Evolutionary conservation across 2,329 filamentous ascomycete species (phyloP).

Genomic region (Aspergillus awamori): DNA sequence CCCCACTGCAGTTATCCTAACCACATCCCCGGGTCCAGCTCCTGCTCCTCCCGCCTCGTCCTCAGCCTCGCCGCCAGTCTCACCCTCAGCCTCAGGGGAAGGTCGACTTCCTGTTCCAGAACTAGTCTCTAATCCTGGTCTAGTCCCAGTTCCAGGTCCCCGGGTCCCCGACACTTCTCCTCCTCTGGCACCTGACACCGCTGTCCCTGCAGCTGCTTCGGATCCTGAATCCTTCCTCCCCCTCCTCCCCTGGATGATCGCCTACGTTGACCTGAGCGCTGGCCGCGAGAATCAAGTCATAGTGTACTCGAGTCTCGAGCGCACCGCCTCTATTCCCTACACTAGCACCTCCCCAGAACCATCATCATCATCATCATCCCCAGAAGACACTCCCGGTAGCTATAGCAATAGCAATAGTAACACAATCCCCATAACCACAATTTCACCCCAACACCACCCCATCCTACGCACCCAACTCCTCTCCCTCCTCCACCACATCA

Average conservation of each 20-base stretch:
- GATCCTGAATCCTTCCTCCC: slow-evolving; percentile 4
- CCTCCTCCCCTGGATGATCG: slow-evolving; percentile 41
- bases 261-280: slow-evolving; percentile 43
- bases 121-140: slow-evolving; percentile 21
- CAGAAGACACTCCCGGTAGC: background rate
- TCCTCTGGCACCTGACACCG: too few species aligned
- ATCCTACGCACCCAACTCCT: slow-evolving; percentile 10
- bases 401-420: slow-evolving; percentile 11
- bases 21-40: slow-evolving; percentile 31
- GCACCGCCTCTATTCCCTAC: background rate
- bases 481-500: slow-evolving; percentile 9
- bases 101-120: background rate
- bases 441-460: background rate
- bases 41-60: slow-evolving; percentile 5
- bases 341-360: background rate
- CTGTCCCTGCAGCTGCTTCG: too few species aligned
- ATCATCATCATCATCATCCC: background rate
- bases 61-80: background rate
- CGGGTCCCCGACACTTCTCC: background rate
- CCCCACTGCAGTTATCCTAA: slow-evolving; percentile 36
- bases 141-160: background rate
- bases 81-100: background rate
- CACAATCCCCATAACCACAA: background rate
- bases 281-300: slow-evolving; percentile 47
- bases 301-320: slow-evolving; percentile 46